These are phyloP conservation scores for Volutella citrinella DNA, from an alignment of 2,329 filamentous ascomycete genomes.

Conservation along the genomic window DNA sequence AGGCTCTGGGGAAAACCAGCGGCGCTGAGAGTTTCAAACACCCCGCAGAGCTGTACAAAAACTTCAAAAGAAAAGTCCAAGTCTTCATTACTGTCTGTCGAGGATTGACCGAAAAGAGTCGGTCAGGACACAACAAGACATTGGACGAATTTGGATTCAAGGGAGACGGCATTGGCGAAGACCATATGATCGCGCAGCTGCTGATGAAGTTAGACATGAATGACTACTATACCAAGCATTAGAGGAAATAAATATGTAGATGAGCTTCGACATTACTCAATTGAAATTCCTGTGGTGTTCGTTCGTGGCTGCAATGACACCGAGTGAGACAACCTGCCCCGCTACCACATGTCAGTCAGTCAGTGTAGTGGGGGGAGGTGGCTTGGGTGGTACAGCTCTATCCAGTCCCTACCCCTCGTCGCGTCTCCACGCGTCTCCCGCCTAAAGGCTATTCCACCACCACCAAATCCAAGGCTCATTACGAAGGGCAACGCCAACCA, in stretches of 20 bases:
- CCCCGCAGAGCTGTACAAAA: conserved; percentile 52
- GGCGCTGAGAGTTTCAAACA: conserved; percentile 14
- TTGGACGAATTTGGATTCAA: conserved; percentile 31
- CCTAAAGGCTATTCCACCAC: conserved; percentile 2
- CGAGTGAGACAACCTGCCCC: too few relatives aligned
- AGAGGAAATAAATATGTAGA: conserved; percentile 3
- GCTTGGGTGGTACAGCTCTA: too few relatives aligned
- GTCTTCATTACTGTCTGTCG: conserved; percentile 73
- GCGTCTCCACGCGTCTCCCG: conserved; percentile 26
- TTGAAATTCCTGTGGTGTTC: background rate
- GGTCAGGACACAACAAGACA: conserved; percentile 29
- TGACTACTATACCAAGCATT: conserved; percentile 53
- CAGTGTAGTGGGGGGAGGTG: conserved; percentile 3
- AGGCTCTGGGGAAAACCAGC: conserved; percentile 29
- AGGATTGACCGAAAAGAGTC: conserved; percentile 62
- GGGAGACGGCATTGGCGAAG: conserved; percentile 37
- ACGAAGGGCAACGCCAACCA: conserved; percentile 7
- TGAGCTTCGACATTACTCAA: background rate
- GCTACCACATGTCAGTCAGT: conserved; percentile 1
- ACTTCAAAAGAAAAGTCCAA: conserved; percentile 68
- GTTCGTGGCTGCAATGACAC: too few relatives aligned
- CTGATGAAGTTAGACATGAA: conserved; percentile 69
- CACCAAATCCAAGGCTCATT: conserved; percentile 13
- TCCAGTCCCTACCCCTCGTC: conserved; percentile 34
- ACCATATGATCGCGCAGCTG: conserved; percentile 66